Base-by-base conservation (phyloP, 306 rosid species). In the Trifolium pratense region DNA sequence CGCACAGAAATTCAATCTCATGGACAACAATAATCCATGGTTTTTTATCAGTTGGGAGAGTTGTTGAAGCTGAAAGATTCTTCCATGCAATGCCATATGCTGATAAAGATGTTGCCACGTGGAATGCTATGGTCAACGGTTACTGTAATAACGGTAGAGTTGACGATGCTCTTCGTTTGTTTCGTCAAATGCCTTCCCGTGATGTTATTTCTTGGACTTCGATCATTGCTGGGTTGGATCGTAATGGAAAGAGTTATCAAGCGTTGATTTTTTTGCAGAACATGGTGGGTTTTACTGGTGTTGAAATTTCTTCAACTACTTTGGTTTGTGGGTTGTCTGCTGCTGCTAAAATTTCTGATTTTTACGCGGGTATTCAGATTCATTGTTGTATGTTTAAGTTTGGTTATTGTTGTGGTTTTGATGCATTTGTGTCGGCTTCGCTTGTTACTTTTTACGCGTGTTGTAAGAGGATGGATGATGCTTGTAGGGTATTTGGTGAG, bases 51-150 rank as follows among this genome's bases (percentile, higher is more conserved):
- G 40, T 81, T 13, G 93, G 98, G n/a, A 83, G 70, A 20, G 83
- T 93, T 9, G 83, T 74, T 61, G 68, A 77, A 12, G 97, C 97
- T 5, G 96, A 87, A 77, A 16, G 45, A 3, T 82, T 93, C 82
- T 90, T 90, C 75, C 26, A 15, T 39, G 76, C 57, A 74, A 90
- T 93, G 98, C 88, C 95, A 0, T 7, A 51, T 32, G 1, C 13
- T 25, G 69, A 58, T 43, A 86, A 78, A 78, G 98, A 93, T 25
- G 78, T 81, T 36, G 89, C 91, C 2, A 84, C 90, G 0, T 91
- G 98, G 98, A 91, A 93, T 58, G 84, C 93, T 0, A 91, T 93
- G 98, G 71, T 87, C 74, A 81, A 89, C 78, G 93, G 98, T 8
- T 91, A 85, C 76, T 89, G 83, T 43, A 46, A 74, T 29, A 87